Percentiles rank a stretch among this genome's conserved stretches.
phyloP scores from a whole-genome alignment of 176 grass and related monocot genomes.

The Hsuehochloa calcarea region DNA sequence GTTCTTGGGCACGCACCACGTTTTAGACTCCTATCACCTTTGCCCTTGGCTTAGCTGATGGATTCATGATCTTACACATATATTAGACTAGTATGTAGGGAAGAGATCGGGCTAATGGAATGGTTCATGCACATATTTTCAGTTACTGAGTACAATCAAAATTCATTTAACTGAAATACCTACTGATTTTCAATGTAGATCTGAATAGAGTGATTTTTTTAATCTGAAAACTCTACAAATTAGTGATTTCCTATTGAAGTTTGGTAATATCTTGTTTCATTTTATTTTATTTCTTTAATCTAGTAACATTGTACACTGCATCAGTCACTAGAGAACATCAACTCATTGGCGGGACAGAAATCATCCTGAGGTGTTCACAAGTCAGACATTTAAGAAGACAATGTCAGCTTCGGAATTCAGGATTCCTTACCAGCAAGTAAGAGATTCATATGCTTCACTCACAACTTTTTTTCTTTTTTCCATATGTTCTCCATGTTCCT shows the following conservation, averaged over 20 bases:
- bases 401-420: conserved; percentile 62
- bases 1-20: neutral
- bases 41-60: conserved; percentile 4
- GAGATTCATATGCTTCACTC: conserved; percentile 26
- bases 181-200: neutral
- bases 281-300: neutral
- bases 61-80: neutral
- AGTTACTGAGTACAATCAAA: neutral
- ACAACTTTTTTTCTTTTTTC: neutral
- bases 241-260: conserved; percentile 5
- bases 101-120: neutral
- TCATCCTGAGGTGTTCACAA: conserved; percentile 24
- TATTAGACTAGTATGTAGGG: conserved; percentile 1
- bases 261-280: conserved; percentile 11
- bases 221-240: neutral
- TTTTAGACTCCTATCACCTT: neutral
- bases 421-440: conserved; percentile 63
- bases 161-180: neutral
- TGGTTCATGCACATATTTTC: conserved; percentile 6
- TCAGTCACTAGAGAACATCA: conserved; percentile 8
- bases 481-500: neutral
- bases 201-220: neutral
- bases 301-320: conserved; percentile 15
- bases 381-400: conserved; percentile 28
- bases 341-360: conserved; percentile 2